A percentile compares a stretch with the other conserved stretches of the same genome.
Conservation (phyloP, 2,329 filamentous ascomycete species). For the Paecilomyces dactylethromorphus region DNA sequence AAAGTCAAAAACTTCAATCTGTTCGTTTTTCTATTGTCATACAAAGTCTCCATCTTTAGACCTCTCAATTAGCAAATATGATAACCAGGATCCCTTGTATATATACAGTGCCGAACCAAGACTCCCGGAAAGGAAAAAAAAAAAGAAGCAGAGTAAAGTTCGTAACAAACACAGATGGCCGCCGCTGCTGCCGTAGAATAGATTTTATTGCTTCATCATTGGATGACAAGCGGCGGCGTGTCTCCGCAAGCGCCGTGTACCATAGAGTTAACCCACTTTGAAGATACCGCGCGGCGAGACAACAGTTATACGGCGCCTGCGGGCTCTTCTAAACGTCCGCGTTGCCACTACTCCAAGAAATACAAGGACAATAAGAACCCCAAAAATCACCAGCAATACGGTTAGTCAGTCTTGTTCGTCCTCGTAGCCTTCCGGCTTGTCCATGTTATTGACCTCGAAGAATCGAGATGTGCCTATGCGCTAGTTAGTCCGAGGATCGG, state of each 20-base stretch:
- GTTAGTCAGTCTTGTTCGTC: slow-evolving; percentile 51
- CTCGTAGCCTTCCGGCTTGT: slow-evolving; percentile 82
- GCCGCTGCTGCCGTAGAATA: background rate
- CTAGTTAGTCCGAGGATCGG: slow-evolving; percentile 2
- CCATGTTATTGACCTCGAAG: slow-evolving; percentile 73
- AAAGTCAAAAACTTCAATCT: too few relatives aligned
- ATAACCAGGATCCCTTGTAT: background rate
- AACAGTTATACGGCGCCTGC: slow-evolving; percentile 5
- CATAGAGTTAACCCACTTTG: background rate
- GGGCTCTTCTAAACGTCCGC: slow-evolving; percentile 13
- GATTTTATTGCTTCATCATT: background rate
- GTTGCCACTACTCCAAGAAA: slow-evolving; percentile 13
- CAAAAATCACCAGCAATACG: slow-evolving; percentile 14
- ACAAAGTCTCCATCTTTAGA: background rate
- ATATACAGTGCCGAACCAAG: background rate
- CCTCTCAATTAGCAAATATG: background rate
- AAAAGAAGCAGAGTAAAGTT: background rate
- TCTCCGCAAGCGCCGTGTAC: background rate
- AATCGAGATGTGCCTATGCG: slow-evolving; percentile 71
- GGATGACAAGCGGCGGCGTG: background rate
- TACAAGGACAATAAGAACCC: slow-evolving; percentile 12
- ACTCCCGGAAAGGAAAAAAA: background rate
- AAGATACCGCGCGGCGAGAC: slow-evolving; percentile 4
- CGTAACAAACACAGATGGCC: background rate
- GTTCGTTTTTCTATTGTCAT: background rate